Conservation (phyloP, 441 rosid species). For the Geranium incanum region DNA sequence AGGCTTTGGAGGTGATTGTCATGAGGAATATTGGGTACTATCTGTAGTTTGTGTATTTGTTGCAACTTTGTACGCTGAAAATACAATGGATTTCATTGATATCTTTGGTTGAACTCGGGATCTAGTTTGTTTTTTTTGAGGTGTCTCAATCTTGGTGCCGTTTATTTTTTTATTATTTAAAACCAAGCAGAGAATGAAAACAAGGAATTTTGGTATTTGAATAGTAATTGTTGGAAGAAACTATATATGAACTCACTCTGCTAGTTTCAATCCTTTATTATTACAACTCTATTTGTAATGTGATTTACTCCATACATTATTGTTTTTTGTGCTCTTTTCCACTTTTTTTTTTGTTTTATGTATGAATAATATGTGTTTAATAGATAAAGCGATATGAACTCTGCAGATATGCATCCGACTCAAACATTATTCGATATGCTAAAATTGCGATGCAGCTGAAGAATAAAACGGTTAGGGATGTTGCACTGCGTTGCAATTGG, state of each 20-base stretch:
- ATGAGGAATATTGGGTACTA: not conserved
- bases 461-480: constrained; percentile 67
- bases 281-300: not conserved
- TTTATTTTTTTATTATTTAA: not conserved
- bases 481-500: constrained; percentile 74
- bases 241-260: not conserved
- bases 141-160: not conserved
- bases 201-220: not conserved
- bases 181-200: not conserved
- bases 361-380: constrained; percentile 3
- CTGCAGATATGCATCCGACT: constrained; percentile 48
- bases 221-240: not conserved
- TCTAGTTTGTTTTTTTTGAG: not conserved
- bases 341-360: not conserved
- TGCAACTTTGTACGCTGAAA: not conserved
- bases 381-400: constrained; percentile 6
- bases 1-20: not conserved
- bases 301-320: not conserved
- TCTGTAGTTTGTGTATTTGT: constrained; percentile 4
- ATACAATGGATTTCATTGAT: not conserved
- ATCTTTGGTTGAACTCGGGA: not conserved
- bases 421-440: constrained; percentile 50
- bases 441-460: constrained; percentile 65
- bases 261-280: not conserved
- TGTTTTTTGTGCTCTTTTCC: not conserved